Percentiles rank a stretch among this genome's conserved stretches.
Evolutionary conservation across 371 early-diverging fungal genomes (phyloP).

Genomic region (Thermomucor indicae-seudaticae): DNA sequence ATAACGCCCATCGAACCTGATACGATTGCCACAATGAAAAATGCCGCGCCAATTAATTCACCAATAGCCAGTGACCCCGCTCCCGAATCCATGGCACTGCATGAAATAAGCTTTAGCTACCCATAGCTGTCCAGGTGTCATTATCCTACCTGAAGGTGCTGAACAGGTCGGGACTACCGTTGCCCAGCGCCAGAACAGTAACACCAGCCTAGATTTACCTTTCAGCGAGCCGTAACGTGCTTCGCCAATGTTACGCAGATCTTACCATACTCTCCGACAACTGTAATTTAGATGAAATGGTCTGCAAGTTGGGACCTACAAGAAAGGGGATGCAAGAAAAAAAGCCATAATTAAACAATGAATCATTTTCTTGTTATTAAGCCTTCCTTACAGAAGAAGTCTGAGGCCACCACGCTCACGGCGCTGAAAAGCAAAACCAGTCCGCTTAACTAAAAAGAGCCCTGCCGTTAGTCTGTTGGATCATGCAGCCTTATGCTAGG

Average conservation of each 20-base stretch:
- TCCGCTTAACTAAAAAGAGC: slow-evolving; percentile 23
- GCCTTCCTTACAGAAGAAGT: slow-evolving; percentile 60
- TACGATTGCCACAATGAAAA: slow-evolving; percentile 72
- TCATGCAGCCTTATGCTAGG: not conserved
- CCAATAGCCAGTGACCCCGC: slow-evolving; percentile 78
- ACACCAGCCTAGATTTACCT: slow-evolving; percentile 64
- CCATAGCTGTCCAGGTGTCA: not conserved
- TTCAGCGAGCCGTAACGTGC: not conserved
- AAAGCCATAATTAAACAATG: too few species aligned
- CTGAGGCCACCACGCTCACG: slow-evolving; percentile 64
- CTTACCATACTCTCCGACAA: slow-evolving; percentile 66
- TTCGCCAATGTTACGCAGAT: not conserved
- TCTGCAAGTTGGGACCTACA: slow-evolving; percentile 60
- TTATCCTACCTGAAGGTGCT: slow-evolving; percentile 60
- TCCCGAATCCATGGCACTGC: slow-evolving; percentile 65
- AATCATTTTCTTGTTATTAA: too few species aligned
- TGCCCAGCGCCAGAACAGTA: slow-evolving; percentile 81
- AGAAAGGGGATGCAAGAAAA: too few species aligned
- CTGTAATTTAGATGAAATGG: slow-evolving; percentile 57
- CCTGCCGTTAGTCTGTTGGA: not conserved
- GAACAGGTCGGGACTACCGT: slow-evolving; percentile 82
- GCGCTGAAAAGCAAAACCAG: slow-evolving; percentile 56
- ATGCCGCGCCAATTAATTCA: slow-evolving; percentile 77
- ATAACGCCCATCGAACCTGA: slow-evolving; percentile 72
- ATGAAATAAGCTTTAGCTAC: not conserved